Evolutionary conservation across 1,284 basidiomycete genomes (phyloP), one percentile per base, ranked within the genome.

Genomic region (Malassezia dermatis): DNA sequence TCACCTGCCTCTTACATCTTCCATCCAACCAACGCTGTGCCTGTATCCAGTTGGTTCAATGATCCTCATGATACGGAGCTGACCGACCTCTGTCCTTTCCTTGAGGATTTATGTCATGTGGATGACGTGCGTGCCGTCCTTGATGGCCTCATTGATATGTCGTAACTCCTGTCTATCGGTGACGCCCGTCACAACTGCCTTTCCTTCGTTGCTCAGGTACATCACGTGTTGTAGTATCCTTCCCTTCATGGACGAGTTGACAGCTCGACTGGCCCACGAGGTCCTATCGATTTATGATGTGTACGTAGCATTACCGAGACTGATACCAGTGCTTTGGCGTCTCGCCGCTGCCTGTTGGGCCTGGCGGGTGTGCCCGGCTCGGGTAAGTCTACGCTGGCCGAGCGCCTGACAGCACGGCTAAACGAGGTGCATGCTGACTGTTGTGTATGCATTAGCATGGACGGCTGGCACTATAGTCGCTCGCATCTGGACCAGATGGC

Each of bases 1-100:
- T 95, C 90, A 35, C 93, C 93, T 11, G 93, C 94, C 12, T 94
- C 89, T 8, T 99, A 98, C 77, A 93, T 98, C 66, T 99, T 99
- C 81, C 93, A 99, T 73, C 90, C 91, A 15, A 94, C 94, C 78
- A 98, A 96, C 72, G 94, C 94, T 39, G 93, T 96, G 6, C 93
- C 93, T 8, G 90, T 99, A 53, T 95, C 91, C 46, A 93, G 89
- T 56, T 98, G 93, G 94, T 98, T 98, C 80, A 96, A 95, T 76
- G 77, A 78, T 59, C 76, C 77, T 4, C 69, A 70, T 47, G 93
- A 96, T 76, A 94, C 91, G 27, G 93, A 96, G 76, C 79, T 96
- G 62, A 93, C 89, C 30, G 93, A 96, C 76, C 79, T 98, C 41
- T 86, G 66, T 87, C 64, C 89, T 86, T 98, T 98, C 82, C 81